These are phyloP conservation scores for Plenodomus lindquistii DNA, from an alignment of 2,329 filamentous ascomycete genomes.

Conservation along the genomic window DNA sequence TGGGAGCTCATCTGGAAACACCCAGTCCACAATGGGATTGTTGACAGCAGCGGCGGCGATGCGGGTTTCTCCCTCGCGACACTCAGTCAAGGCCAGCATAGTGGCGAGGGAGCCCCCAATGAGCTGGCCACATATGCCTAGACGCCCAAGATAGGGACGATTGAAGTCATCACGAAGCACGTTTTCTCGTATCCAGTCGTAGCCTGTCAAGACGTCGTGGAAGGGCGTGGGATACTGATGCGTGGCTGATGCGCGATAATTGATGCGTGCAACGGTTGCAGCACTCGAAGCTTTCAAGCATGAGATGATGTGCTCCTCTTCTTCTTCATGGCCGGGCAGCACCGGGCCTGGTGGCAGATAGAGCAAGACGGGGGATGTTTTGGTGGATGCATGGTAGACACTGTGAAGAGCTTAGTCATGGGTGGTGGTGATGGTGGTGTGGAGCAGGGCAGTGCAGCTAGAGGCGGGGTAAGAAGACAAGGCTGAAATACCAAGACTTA, in stretches of 20 bases:
- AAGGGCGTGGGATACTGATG: conserved; percentile 51
- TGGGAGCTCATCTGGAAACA: conserved; percentile 44
- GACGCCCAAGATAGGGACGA: conserved; percentile 29
- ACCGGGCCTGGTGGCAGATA: conserved; percentile 52
- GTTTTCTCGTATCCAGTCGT: conserved; percentile 53
- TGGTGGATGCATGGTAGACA: conserved; percentile 36
- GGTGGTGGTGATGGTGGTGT: neutral
- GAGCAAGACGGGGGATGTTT: conserved; percentile 41
- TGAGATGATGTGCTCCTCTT: conserved; percentile 39
- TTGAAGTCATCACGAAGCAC: conserved; percentile 29
- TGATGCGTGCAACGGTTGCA: conserved; percentile 49
- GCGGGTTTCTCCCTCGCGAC: conserved; percentile 44
- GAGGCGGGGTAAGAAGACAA: neutral
- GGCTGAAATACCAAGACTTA: too few relatives aligned
- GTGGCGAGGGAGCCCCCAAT: conserved; percentile 54
- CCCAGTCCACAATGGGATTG: conserved; percentile 55
- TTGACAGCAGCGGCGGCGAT: conserved; percentile 53
- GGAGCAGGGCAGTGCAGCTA: neutral
- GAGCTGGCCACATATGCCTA: conserved; percentile 54
- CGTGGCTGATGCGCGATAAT: conserved; percentile 48
- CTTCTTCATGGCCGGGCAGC: conserved; percentile 20
- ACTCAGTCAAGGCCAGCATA: conserved; percentile 56
- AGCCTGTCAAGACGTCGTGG: conserved; percentile 53
- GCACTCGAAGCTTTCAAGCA: conserved; percentile 42
- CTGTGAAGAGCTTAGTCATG: conserved; percentile 17